phyloP scores from a whole-genome alignment of 2,329 filamentous ascomycete species.

The Ophiostoma himal-ulmi region DNA sequence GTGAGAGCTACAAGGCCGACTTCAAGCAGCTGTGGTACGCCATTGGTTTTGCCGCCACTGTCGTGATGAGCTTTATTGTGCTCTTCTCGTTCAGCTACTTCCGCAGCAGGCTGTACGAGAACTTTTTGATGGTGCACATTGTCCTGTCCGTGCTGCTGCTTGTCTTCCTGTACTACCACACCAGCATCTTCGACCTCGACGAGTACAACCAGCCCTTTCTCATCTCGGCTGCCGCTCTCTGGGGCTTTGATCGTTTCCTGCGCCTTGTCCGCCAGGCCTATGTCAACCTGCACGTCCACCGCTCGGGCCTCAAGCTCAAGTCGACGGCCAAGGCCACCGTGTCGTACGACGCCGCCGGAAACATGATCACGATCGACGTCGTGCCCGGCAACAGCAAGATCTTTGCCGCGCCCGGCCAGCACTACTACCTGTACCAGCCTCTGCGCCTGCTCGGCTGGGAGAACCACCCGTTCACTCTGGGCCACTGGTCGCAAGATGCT shows the following conservation, averaged over 20 bases:
- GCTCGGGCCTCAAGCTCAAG: slow-evolving; percentile 16
- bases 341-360: slow-evolving; percentile 20
- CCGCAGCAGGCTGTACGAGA: slow-evolving; percentile 46
- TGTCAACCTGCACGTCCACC: slow-evolving; percentile 34
- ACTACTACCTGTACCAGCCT: slow-evolving; percentile 43
- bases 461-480: slow-evolving; percentile 47
- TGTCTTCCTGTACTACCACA: slow-evolving; percentile 32
- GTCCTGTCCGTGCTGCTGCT: slow-evolving; percentile 38
- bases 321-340: slow-evolving; percentile 20
- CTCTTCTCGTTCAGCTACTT: slow-evolving; percentile 47
- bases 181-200: slow-evolving; percentile 21
- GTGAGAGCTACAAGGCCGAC: not conserved
- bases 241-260: slow-evolving; percentile 26
- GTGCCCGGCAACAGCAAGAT: slow-evolving; percentile 20
- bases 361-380: slow-evolving; percentile 23
- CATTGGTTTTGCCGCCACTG: slow-evolving; percentile 32
- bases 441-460: slow-evolving; percentile 41
- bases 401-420: slow-evolving; percentile 38
- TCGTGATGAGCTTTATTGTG: slow-evolving; percentile 43
- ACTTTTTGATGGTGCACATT: slow-evolving; percentile 43
- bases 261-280: slow-evolving; percentile 40
- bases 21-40: slow-evolving; percentile 16
- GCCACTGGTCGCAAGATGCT: slow-evolving; percentile 23
- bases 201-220: slow-evolving; percentile 26
- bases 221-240: slow-evolving; percentile 23